These are phyloP conservation scores for Termitomyces sp. DNA, from an alignment of 768 basidiomycete species.

Conservation along the genomic window DNA sequence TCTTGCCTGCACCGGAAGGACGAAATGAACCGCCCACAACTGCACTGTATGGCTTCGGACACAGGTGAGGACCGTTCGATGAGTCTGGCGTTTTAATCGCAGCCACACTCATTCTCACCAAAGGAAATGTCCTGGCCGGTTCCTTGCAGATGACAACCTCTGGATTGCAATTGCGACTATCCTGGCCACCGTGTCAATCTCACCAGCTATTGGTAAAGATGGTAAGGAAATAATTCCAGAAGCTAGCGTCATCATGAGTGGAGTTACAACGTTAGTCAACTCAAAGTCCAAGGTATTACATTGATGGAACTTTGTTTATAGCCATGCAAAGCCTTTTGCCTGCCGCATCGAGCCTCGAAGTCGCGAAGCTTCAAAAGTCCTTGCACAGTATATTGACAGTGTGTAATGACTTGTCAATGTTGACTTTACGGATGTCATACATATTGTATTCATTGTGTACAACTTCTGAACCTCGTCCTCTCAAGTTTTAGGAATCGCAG, in stretches of 20 bases:
- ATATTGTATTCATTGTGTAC: too few relatives aligned
- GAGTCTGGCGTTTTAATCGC: neutral
- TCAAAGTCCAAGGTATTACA: neutral
- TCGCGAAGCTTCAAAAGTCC: neutral
- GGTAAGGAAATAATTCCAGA: constrained; percentile 35
- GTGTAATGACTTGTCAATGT: neutral
- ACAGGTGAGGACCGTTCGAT: constrained; percentile 14
- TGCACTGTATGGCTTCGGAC: constrained; percentile 24
- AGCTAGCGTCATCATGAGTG: neutral
- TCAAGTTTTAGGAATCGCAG: too few relatives aligned
- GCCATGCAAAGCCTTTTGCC: neutral
- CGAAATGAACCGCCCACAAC: constrained; percentile 9
- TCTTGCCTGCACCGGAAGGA: constrained; percentile 21
- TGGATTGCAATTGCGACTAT: constrained; percentile 24
- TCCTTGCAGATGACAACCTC: constrained; percentile 40
- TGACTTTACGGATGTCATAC: too few relatives aligned
- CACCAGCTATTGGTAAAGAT: constrained; percentile 29
- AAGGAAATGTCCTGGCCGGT: constrained; percentile 39
- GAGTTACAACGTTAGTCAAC: neutral
- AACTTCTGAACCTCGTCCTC: too few relatives aligned
- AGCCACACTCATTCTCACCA: neutral
- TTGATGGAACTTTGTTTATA: neutral
- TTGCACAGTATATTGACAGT: neutral
- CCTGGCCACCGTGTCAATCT: constrained; percentile 31
- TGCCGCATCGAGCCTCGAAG: neutral